Evolutionary conservation across 2,329 filamentous ascomycete genomes (phyloP), one percentile per base, ranked within the genome.

Genomic region (Cryphonectria nitschkei): DNA sequence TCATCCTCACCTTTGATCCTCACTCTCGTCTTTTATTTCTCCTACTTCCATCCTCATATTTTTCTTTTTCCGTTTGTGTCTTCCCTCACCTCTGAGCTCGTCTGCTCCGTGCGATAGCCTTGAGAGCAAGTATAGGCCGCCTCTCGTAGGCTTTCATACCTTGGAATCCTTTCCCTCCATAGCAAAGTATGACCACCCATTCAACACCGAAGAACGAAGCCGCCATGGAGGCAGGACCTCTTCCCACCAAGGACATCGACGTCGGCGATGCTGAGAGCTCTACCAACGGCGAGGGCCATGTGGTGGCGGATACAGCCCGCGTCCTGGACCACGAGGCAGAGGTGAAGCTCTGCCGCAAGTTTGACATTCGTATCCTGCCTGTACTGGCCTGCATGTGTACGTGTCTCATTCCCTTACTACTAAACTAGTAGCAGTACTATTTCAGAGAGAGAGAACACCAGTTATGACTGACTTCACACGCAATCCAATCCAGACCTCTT

Each of bases 351-450:
- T 83, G 81, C 73, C 80, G 82, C 71, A 84, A 83, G 72, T 83
- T 85, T 68, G 83, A 85, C 73, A 76, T 82, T 22, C 81, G 82
- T 56, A 73, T 85, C 26, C 72, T 85, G 62, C 83, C 83, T 1
- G 78, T 84, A 22, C 73, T 85, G 56, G 82, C 83, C 67, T 32
- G 83, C 16, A 85, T 85, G 84, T 75, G 79, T 81, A 72, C 73
- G 78, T 73, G 78, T 72, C 22, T 39, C 11, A 9, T 39, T 39
- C 37, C 37, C 37, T 9, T 39, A 34, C 37, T 39, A 39, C 3
- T 39, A 13, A 7, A 39, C 3, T 13, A 13, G 22, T n/a, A 46
- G 5, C 8, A 22, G 19, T 22, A 22, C 7, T 6, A 16, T 46
- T 6, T 22, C 16, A 46, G 5, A 39, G 9, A 39, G 37, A 39